A percentile compares a stretch with the other conserved stretches of the same genome.
phyloP scores from a whole-genome alignment of 176 grass and related monocot genomes.

The Aegilops umbellulata region DNA sequence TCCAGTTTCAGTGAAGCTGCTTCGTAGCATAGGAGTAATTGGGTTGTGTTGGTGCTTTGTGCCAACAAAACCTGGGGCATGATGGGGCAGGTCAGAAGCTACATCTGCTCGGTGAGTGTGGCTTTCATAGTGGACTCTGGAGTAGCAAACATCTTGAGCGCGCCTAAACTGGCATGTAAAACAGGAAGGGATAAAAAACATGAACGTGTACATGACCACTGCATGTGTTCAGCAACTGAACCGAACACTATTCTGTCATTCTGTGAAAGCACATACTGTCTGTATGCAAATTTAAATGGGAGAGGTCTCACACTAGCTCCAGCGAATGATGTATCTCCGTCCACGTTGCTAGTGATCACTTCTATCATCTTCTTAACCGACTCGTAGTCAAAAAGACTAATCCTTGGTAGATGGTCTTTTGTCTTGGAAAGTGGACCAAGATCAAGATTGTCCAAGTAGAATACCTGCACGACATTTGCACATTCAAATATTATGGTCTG shows the following conservation, averaged over 20 bases:
- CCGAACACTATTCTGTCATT: background rate
- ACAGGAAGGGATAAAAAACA: background rate
- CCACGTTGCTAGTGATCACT: background rate
- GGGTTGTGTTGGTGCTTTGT: background rate
- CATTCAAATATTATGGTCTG: background rate
- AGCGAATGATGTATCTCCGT: background rate
- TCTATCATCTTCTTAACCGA: background rate
- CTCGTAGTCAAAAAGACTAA: background rate
- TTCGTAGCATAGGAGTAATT: background rate
- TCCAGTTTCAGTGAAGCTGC: background rate
- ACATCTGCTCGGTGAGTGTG: background rate
- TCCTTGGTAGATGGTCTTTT: background rate
- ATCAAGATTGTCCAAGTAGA: slow-evolving; percentile 8
- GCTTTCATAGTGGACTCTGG: background rate
- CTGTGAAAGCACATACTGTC: background rate
- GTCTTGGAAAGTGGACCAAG: background rate
- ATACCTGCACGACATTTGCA: background rate
- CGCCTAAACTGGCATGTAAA: background rate
- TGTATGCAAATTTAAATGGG: background rate
- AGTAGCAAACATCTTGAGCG: background rate
- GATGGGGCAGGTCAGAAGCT: background rate
- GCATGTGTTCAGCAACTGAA: background rate
- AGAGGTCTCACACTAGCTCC: slow-evolving; percentile 1
- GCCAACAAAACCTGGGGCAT: background rate
- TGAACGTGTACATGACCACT: background rate